Conservation (phyloP, 2,329 filamentous ascomycete species). For the Aspergillus japonicus region DNA sequence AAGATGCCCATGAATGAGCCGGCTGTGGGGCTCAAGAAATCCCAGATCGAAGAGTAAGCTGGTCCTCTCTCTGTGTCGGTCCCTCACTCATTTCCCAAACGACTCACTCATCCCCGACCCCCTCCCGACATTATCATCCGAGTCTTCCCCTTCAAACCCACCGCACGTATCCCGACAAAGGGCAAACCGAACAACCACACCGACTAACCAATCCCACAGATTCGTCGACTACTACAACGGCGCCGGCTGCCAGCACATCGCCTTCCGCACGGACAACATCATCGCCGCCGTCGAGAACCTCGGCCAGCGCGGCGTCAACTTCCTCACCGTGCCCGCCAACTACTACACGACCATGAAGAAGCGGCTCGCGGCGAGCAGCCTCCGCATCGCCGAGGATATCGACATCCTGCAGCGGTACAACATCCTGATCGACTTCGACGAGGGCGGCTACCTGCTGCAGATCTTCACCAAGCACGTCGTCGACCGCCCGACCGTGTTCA, state of each 20-base stretch:
- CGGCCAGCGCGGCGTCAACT: constrained; percentile 76
- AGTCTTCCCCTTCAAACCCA: neutral
- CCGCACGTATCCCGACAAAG: no score
- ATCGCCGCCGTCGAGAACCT: constrained; percentile 69
- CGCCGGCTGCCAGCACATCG: constrained; percentile 86
- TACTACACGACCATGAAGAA: constrained; percentile 75
- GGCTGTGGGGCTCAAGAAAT: constrained; percentile 77
- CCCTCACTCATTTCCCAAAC: no score
- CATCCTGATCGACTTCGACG: constrained; percentile 90
- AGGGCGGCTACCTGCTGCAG: constrained; percentile 74
- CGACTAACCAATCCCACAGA: constrained; percentile 12
- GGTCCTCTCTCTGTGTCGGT: no score
- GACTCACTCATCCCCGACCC: no score
- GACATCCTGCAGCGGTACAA: constrained; percentile 70
- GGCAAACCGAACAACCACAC: neutral
- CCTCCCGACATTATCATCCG: no score
- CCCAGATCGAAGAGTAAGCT: constrained; percentile 80
- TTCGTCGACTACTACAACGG: constrained; percentile 79
- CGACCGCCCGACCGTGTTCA: constrained; percentile 87
- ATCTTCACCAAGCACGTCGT: constrained; percentile 79
- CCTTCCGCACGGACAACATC: constrained; percentile 74
- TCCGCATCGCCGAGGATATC: constrained; percentile 70
- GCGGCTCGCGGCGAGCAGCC: constrained; percentile 61
- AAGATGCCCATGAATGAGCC: constrained; percentile 99
- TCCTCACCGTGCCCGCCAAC: constrained; percentile 75